Evolutionary conservation across 2,329 filamentous ascomycete species (phyloP), one percentile per base, ranked within the genome.

Genomic region (Trichoderma lentiforme): DNA sequence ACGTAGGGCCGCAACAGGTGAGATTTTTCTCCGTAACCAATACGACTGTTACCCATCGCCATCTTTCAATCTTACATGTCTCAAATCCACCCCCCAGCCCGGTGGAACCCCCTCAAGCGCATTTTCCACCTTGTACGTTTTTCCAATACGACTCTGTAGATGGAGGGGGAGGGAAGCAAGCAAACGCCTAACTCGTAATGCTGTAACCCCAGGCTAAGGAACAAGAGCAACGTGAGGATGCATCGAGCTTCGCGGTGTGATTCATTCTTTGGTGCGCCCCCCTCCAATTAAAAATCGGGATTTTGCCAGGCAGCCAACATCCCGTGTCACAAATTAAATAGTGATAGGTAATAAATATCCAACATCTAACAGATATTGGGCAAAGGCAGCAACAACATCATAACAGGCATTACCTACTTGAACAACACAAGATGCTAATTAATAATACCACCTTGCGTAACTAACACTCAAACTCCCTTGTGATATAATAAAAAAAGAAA

Each of bases 61-160:
- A 69, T 36, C 26, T 24, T 32, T 60, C 60, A 58, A 70, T 70
- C 67, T 70, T 70, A 70, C 67, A 61, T 70, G 67, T 70, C 67
- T 70, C 67, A 70, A 51, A 51, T 28, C 11, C 36, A 28, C 53
- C 24, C 57, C 67, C 67, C 56, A 60, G 65, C 56, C 12, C 28
- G n/a, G 65, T 69, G 65, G 65, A 69, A 61, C 65, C 51, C 15
- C 34, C 34, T 7, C 34, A 36, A 58, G 21, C 64, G 36, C 61
- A 47, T 64, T 51, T 64, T 47, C 26, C 36, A 56, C 14, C 43
- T 66, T 15, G 26, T 21, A 21, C 26, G 11, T 21, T n/a, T 24
- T n/a, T 11, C 18, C 26, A 21, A 65, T 65, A 67, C 47, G 51
- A 39, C 24, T 67, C 64, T 56, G n/a, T 51, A 67, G 30, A 57